A percentile compares a stretch with the other conserved stretches of the same genome.
Evolutionary conservation across 768 basidiomycete genomes (phyloP).

Genomic region (Cystoderma amianthinum): DNA sequence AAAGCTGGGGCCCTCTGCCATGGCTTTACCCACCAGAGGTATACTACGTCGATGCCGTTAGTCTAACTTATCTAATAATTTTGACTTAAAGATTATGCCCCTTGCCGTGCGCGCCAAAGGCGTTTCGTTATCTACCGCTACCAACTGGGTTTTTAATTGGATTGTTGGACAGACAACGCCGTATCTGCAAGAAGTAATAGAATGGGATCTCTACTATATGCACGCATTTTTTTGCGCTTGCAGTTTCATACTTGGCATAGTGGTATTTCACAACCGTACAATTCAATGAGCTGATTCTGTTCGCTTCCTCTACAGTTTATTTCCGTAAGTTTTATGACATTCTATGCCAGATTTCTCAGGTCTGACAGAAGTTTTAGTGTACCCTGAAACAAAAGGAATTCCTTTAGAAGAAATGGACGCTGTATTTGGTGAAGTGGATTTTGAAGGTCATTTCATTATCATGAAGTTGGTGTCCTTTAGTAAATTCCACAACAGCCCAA

Average conservation of each 20-base stretch:
- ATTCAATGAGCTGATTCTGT: constrained; percentile 4
- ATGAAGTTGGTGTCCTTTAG: too few relatives aligned
- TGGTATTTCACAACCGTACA: constrained; percentile 4
- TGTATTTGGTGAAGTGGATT: constrained; percentile 78
- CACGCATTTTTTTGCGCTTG: constrained; percentile 89
- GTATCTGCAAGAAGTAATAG: constrained; percentile 77
- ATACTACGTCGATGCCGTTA: not conserved
- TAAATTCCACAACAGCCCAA: too few relatives aligned
- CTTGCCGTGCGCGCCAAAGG: constrained; percentile 87
- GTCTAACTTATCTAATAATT: not conserved
- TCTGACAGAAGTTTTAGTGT: too few relatives aligned
- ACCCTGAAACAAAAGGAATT: constrained; percentile 83
- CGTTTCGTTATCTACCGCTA: constrained; percentile 91
- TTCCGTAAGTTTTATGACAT: constrained; percentile 46
- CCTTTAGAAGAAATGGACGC: constrained; percentile 89
- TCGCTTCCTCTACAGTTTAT: constrained; percentile 45
- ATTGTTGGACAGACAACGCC: constrained; percentile 87
- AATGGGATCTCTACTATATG: constrained; percentile 93
- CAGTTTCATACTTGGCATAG: constrained; percentile 70
- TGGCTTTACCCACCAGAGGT: constrained; percentile 90
- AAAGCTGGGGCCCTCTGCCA: constrained; percentile 81
- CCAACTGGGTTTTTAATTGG: constrained; percentile 86
- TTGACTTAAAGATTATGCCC: constrained; percentile 68
- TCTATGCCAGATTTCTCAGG: constrained; percentile 5
- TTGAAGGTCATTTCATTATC: too few relatives aligned